Base-by-base conservation (phyloP, 1,139 yeast species). In the Keqinozyma sinolaborantium region DNA sequence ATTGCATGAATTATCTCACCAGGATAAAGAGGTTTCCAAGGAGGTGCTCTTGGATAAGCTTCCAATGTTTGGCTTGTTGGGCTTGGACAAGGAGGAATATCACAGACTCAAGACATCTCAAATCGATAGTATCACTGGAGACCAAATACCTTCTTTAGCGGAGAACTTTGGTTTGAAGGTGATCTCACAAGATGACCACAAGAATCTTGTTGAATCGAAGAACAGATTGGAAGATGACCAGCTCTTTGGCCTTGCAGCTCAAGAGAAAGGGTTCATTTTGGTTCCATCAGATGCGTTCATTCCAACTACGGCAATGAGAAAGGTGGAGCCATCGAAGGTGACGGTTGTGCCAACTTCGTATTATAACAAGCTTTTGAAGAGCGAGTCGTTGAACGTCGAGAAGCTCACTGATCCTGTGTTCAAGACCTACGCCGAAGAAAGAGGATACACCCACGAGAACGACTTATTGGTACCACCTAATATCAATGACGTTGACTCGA, bases 311-410 rank as follows among this genome's bases (percentile, higher is more conserved):
- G 69, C 72, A 20, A 70, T 75, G 8, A 68, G 73, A 45, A 56
- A 55, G 6, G 77, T 83, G 2, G 84, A 79, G 38, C 55, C 67
- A n/a, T 58, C 61, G 9, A 74, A 75, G 42, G 80, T 80, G 23
- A 79, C 79, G 34, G 78, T 80, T 5, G 50, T 83, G 24, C 88
- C 90, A 10, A 61, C 72, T 6, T 68, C 78, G 3, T 82, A 81
- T 49, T 83, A 79, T 53, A 72, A 72, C 42, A 77, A 77, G 49
- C 56, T 81, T 40, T 54, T 75, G 13, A 65, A 63, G 34, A 60
- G 61, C 30, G 76, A 70, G 35, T 44, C 60, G 2, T 46, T 70
- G 42, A 58, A 65, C 14, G 52, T 74, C 33, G 77, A 71, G 28
- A 66, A 66, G 38, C 58, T 74, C 2, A 45, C 65, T 1, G 73